Evolutionary conservation across 306 rosid species (phyloP), one percentile per base, ranked within the genome.

Genomic region (Corylus americana): DNA sequence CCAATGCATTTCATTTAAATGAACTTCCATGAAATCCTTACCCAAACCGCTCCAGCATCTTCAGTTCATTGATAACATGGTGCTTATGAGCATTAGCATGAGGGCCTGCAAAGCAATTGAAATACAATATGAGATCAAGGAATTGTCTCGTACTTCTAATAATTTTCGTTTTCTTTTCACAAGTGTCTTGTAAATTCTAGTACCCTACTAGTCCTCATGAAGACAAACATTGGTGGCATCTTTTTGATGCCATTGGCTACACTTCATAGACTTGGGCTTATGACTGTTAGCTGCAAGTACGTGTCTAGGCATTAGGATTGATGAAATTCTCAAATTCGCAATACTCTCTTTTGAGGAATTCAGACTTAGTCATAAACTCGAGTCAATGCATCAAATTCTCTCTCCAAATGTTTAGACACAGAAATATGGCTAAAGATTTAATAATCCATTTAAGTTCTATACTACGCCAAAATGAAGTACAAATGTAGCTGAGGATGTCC

Each of bases 31-130:
- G 4, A 25, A 78, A 45, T 55, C 68, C 89, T 77, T 85, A 89
- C 97, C 94, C 97, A 85, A 91, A 88, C 55, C 90, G 89, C 87
- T 91, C 90, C 73, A 91, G 91, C 93, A 91, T 89, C 80, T 69
- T 82, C 84, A 82, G 73, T 86, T 91, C 97, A 69, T 90, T 91
- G 81, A n/a, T 74, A 59, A 88, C 86, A 77, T 88, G 92, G 61
- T 85, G 85, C 77, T 57, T 85, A 63, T 86, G 92, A 78, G 92
- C 92, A 78, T 85, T 86, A 42, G 59, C 71, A 88, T 88, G 92
- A 9, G 97, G 97, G 74, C 92, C 97, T 91, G 91, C 49, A 80
- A 61, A 78, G 64, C 75, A 68, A 79, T 85, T 48, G 53, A 31
- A 70, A 71, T 48, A 48, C 8, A 64, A 47, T n/a, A 18, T 50